Evolutionary conservation across 805 yeast species (phyloP).

Genomic region (Candida nonsorbophila): DNA sequence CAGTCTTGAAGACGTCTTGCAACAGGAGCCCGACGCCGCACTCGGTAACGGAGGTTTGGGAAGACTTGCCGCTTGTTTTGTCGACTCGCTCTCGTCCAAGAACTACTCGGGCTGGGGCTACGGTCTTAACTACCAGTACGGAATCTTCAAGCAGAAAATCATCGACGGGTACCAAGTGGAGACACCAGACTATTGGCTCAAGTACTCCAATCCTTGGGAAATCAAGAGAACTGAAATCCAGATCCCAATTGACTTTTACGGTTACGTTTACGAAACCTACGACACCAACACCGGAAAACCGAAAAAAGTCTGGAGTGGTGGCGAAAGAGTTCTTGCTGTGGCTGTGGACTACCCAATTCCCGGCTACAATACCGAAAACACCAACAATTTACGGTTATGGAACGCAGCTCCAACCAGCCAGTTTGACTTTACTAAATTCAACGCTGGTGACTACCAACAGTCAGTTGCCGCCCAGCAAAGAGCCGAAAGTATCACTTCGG

Average conservation of each 20-base stretch:
- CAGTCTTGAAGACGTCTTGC: slow-evolving; percentile 77
- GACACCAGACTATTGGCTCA: slow-evolving; percentile 91
- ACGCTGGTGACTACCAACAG: slow-evolving; percentile 82
- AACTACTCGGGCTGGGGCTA: slow-evolving; percentile 96
- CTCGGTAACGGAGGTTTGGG: slow-evolving; percentile 95
- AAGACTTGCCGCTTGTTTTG: slow-evolving; percentile 89
- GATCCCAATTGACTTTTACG: slow-evolving; percentile 87
- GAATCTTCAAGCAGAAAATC: slow-evolving; percentile 86
- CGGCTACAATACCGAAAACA: slow-evolving; percentile 76
- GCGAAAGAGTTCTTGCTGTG: slow-evolving; percentile 83
- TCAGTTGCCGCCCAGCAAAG: slow-evolving; percentile 81
- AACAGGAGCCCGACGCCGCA: slow-evolving; percentile 90
- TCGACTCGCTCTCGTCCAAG: slow-evolving; percentile 81
- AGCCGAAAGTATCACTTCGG: slow-evolving; percentile 91
- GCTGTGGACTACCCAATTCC: slow-evolving; percentile 93
- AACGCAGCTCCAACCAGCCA: slow-evolving; percentile 84
- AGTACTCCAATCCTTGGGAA: slow-evolving; percentile 90
- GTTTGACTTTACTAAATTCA: slow-evolving; percentile 86
- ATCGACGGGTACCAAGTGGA: slow-evolving; percentile 92
- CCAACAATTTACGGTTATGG: slow-evolving; percentile 89
- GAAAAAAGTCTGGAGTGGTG: slow-evolving; percentile 75
- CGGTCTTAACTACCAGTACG: slow-evolving; percentile 89
- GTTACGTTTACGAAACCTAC: slow-evolving; percentile 57
- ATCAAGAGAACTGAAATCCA: slow-evolving; percentile 81
- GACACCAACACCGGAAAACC: slow-evolving; percentile 52